Evolutionary conservation across 106 monocot genomes (phyloP).

Genomic region (Dendrobium nobile): DNA sequence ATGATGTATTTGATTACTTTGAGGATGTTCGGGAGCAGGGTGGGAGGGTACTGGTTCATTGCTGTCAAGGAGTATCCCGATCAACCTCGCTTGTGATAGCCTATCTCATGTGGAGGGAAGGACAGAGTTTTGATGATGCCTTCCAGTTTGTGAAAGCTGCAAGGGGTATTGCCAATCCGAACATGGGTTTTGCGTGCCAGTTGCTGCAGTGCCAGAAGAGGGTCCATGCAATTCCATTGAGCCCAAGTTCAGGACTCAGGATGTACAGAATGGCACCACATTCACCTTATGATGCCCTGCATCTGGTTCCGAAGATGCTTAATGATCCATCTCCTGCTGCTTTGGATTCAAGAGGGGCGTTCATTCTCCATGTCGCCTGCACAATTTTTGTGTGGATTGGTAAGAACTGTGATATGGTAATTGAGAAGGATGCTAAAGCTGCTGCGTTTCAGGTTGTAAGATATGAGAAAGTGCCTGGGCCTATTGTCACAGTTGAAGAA

Average conservation of each 20-base stretch:
- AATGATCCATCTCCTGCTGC: conserved; percentile 54
- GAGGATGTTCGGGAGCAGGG: conserved; percentile 83
- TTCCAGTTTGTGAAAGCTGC: conserved; percentile 89
- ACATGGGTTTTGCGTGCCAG: conserved; percentile 98
- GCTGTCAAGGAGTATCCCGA: conserved; percentile 89
- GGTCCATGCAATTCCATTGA: conserved; percentile 80
- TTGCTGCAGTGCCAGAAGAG: conserved; percentile 95
- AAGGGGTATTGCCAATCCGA: conserved; percentile 88
- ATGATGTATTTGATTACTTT: conserved; percentile 98
- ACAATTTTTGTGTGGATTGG: conserved; percentile 91
- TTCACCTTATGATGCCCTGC: conserved; percentile 82
- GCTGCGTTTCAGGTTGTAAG: conserved; percentile 88
- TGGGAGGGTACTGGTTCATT: conserved; percentile 84
- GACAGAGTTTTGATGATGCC: conserved; percentile 97
- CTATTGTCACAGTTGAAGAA: conserved; percentile 53
- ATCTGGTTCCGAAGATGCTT: conserved; percentile 82
- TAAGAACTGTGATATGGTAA: conserved; percentile 48
- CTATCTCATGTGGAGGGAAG: conserved; percentile 95
- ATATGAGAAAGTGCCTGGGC: conserved; percentile 85
- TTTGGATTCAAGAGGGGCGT: conserved; percentile 87
- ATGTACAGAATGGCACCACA: conserved; percentile 93
- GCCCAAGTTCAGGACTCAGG: conserved; percentile 73
- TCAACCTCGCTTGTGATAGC: conserved; percentile 93
- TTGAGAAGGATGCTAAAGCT: conserved; percentile 90
- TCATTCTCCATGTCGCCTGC: conserved; percentile 63